These are phyloP conservation scores for Geoglossum glabrum DNA, from an alignment of 495 filamentous ascomycete genomes.

Conservation along the genomic window DNA sequence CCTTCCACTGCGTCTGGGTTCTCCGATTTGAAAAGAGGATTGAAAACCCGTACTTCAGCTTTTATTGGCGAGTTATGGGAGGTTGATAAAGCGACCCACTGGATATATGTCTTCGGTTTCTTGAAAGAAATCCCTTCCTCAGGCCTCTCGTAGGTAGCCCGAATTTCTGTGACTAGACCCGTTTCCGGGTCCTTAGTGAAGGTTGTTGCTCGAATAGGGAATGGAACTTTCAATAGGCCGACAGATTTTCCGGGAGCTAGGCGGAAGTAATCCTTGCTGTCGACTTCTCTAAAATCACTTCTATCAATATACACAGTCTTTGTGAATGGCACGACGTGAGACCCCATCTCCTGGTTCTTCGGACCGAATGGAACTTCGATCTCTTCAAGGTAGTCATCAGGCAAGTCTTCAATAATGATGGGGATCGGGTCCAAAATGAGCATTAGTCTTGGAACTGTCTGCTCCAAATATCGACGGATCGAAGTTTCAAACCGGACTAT, in stretches of 20 bases:
- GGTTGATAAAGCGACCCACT: slow-evolving; percentile 55
- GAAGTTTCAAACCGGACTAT: slow-evolving; percentile 55
- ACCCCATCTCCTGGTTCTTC: slow-evolving; percentile 47
- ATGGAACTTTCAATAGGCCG: slow-evolving; percentile 66
- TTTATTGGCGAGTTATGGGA: slow-evolving; percentile 41
- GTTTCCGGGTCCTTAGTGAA: slow-evolving; percentile 50
- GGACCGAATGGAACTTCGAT: slow-evolving; percentile 52
- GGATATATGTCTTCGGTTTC: slow-evolving; percentile 80
- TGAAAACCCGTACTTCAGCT: slow-evolving; percentile 64
- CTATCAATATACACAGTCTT: slow-evolving; percentile 81
- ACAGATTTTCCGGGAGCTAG: slow-evolving; percentile 80
- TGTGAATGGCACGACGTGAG: slow-evolving; percentile 49
- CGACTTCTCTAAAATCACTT: slow-evolving; percentile 73
- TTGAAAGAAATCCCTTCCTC: slow-evolving; percentile 21
- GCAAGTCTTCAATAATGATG: slow-evolving; percentile 53
- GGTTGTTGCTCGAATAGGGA: slow-evolving; percentile 59
- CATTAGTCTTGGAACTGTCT: slow-evolving; percentile 67
- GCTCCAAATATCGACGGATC: slow-evolving; percentile 64
- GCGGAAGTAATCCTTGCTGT: slow-evolving; percentile 77
- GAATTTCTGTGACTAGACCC: slow-evolving; percentile 49
- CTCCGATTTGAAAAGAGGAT: slow-evolving; percentile 69
- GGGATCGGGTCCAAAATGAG: slow-evolving; percentile 53
- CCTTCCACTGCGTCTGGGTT: slow-evolving; percentile 52
- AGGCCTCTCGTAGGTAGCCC: slow-evolving; percentile 32
- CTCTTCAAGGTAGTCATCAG: slow-evolving; percentile 40